Base-by-base conservation (phyloP, 139 green algal species). In the Eudorina sp. region DNA sequence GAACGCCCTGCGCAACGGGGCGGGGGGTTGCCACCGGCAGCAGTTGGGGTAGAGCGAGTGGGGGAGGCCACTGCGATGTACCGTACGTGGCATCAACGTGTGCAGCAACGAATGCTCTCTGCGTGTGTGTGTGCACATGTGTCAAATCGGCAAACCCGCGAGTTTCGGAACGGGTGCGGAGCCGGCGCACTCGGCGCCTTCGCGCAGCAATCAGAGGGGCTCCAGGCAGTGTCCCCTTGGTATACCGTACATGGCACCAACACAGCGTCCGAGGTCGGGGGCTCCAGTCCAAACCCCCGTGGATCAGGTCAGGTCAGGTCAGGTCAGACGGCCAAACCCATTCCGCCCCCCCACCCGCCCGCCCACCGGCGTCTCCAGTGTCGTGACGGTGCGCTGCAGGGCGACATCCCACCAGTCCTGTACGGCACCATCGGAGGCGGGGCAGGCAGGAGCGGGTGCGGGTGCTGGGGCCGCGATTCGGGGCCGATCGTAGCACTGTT, bases 371-470 rank as follows among this genome's bases (percentile, higher is more conserved):
- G 29, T 36, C 36, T 53, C 75, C 23, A 85, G 7, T 75, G 45
- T 19, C 23, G 38, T 45, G 13, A 43, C 4, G 36, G 60, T 84
- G 58, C 69, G 85, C 46, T n/a, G 53, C 9, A 76, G n/a, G 7
- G 80, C 41, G 13, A 46, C 62, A 6, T 58, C 75, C 85, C 85
- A 90, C 85, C 85, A 90, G 75, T 80, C 75, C 85, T 90, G 75
- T 41, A 40, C 51, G 29, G 40, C 36, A 7, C 5, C 27, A 34
- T 34, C 29, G 69, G 34, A 77, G 14, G 34, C 3, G 40, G 36
- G 36, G 51, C 21, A 14, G 19, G n/a, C 36, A 51, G 8, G 34
- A 76, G 8, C 7, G 68, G 51, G 68, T 36, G 3, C 4, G 36
- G 68, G 68, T 9, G 16, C 9, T 19, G 38, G 11, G 68, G 48